Base-by-base conservation (phyloP, 148 eudicot species). In the Dysphania ambrosioides region DNA sequence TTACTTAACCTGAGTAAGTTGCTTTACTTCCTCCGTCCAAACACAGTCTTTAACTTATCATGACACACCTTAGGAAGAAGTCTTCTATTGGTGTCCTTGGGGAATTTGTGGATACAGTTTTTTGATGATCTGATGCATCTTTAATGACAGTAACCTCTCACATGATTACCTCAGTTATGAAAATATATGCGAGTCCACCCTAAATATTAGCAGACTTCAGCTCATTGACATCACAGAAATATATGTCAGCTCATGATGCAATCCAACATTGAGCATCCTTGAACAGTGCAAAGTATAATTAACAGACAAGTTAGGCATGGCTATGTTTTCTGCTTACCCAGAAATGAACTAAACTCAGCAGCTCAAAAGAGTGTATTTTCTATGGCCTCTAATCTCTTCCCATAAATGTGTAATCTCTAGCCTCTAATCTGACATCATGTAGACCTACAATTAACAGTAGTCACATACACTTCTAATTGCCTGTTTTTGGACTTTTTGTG, bases 391-490 rank as follows among this genome's bases (percentile, higher is more conserved):
- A 27, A 35, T 29, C 49, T 26, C n/a, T 60, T 61, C 31, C 76
- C 41, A 29, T 51, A 44, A 62, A 42, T 61, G 59, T 55, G 24
- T 16, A 40, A 70, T 70, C n/a, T 51, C 21, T 9, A 12, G 72
- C n/a, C 34, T 69, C 40, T 4, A 69, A 69, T 23, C 18, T 70
- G 60, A 51, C 61, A 70, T 70, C 30, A 27, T 55, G 34, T 19
- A 27, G 21, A 44, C 31, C 12, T 12, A 47, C 53, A 13, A 47
- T 47, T 15, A 47, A 21, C 19, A 44, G 1, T 44, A 44, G 4
- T 13, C 51, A 44, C 53, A 53, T 53, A 7, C 8, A 21, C 1
- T 6, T 21, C 0, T 53, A 53, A 53, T 68, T 29, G 19, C 72
- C 72, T 16, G 9, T 2, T 41, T 12, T 47, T 3, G 29, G 2